Conservation (phyloP, 2,329 filamentous ascomycete species). For the Aureobasidium sp. region DNA sequence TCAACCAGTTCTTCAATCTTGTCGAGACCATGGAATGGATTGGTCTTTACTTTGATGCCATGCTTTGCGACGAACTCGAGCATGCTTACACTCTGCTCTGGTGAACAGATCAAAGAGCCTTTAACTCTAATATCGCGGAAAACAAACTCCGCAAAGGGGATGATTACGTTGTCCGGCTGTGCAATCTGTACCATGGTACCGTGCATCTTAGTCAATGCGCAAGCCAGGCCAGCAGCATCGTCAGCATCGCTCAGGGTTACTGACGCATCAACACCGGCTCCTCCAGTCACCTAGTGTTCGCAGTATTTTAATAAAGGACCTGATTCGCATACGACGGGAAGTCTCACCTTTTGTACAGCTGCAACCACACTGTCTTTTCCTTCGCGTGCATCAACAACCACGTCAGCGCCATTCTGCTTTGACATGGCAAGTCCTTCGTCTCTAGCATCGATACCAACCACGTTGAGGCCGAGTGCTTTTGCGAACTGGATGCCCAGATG, state of each 20-base stretch:
- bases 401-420: conserved; percentile 41
- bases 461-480: conserved; percentile 41
- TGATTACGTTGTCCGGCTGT: conserved; percentile 36
- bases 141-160: conserved; percentile 42
- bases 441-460: conserved; percentile 48
- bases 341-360: conserved; percentile 35
- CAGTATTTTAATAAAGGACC: background rate
- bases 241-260: conserved; percentile 48
- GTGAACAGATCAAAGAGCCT: conserved; percentile 31
- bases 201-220: conserved; percentile 52
- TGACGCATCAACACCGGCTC: conserved; percentile 44
- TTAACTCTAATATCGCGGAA: conserved; percentile 46
- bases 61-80: conserved; percentile 28
- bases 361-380: conserved; percentile 42
- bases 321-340: background rate
- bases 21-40: conserved; percentile 45
- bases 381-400: conserved; percentile 44
- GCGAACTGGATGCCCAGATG: conserved; percentile 48
- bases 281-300: conserved; percentile 31
- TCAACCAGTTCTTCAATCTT: conserved; percentile 45
- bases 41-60: conserved; percentile 43
- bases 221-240: conserved; percentile 42
- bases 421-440: conserved; percentile 46
- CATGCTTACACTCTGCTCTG: conserved; percentile 28
- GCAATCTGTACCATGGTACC: conserved; percentile 51